Base-by-base conservation (phyloP, 768 basidiomycete species). In the Panaeolus cyanescens region DNA sequence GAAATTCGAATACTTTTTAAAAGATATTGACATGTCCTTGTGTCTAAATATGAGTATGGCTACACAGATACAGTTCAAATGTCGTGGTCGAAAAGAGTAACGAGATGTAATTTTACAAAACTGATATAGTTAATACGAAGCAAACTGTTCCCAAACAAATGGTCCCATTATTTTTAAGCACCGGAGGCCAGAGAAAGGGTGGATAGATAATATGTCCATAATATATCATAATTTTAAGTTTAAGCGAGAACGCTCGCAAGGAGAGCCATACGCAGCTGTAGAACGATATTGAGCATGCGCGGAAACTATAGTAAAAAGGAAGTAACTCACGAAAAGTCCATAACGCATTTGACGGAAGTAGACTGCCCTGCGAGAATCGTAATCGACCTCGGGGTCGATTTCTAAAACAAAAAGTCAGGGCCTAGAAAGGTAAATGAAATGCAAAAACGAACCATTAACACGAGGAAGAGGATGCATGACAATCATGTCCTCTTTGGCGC, bases 331-430 rank as follows among this genome's bases (percentile, higher is more conserved):
- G 72, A 95, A 99, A 63, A 98, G 90, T 50, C 96, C 96, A 71
- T 97, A 96, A 59, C 95, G 88, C 96, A 97, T 98, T 71, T 98
- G 96, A 36, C 96, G 88, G 90, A 99, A 98, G 77, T 98, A 99
- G 20, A 93, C 95, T 2, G 96, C 96, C 10, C 96, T 85, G 30
- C 92, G 86, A 6, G 87, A 91, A 74, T 99, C 96, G 67, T 96
- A 98, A 75, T 99, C 97, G 45, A 99, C 96, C 73, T 96, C 96
- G 2, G 95, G 93, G 72, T 98, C 96, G 68, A 99, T 98, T 90
- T 99, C 97, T 95, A 55, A 66, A n/a, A 3, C n/a, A 25, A 62
- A 45, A 20, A 10, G 61, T 71, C 59, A 68, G 59, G 61, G 58
- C 22, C 5, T 37, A 31, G 22, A 31, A 17, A 36, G 25, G 0